Conservation (phyloP, 2,329 filamentous ascomycete genomes). For the Fusarium sp. region DNA sequence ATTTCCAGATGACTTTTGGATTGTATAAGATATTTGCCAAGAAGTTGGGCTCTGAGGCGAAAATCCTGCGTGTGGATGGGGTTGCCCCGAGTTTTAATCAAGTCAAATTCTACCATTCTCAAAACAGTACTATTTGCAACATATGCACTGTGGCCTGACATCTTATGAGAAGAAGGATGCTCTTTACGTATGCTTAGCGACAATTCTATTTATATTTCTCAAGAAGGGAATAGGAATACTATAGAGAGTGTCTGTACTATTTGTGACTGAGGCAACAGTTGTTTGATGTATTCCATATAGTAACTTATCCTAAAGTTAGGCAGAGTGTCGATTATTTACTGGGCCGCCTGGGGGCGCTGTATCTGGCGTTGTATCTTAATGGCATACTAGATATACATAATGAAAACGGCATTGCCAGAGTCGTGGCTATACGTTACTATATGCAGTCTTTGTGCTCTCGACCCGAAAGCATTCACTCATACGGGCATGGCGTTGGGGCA, state of each 20-base stretch:
- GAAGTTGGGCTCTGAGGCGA: constrained; percentile 28
- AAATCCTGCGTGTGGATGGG: constrained; percentile 49
- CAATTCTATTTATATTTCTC: no score
- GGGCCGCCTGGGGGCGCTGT: no score
- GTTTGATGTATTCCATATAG: no score
- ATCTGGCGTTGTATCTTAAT: no score
- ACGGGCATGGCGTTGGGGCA: no score
- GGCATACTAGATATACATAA: background rate
- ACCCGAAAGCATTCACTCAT: background rate
- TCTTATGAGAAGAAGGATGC: background rate
- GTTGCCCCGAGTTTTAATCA: constrained; percentile 48
- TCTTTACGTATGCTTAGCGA: background rate
- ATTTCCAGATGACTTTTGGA: constrained; percentile 5
- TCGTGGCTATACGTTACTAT: no score
- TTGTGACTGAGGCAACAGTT: no score
- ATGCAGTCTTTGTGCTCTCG: background rate
- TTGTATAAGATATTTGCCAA: constrained; percentile 15
- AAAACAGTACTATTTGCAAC: constrained; percentile 28
- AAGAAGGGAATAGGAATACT: no score
- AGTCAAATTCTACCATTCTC: constrained; percentile 46
- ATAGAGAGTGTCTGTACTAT: no score
- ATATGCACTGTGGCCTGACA: constrained; percentile 19
- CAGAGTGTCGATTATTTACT: no score
- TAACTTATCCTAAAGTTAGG: no score
- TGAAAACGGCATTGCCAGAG: background rate